phyloP scores from a whole-genome alignment of 2,329 filamentous ascomycete genomes.

The Penicillium thymicola region DNA sequence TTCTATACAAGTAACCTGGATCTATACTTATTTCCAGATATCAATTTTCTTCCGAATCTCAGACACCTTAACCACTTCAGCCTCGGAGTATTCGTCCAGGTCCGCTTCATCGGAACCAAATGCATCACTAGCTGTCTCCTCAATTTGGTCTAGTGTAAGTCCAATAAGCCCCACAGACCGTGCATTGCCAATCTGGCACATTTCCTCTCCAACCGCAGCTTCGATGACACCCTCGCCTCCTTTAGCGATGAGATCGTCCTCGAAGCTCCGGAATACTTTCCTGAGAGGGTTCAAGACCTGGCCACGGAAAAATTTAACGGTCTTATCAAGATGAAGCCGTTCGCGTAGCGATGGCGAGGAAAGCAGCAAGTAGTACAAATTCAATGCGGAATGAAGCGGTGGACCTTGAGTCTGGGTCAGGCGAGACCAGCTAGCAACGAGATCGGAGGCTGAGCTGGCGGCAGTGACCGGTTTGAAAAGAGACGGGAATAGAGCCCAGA shows the following conservation, averaged over 20 bases:
- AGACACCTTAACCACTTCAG: slow-evolving; percentile 28
- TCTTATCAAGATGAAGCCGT: slow-evolving; percentile 45
- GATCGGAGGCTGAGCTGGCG: slow-evolving; percentile 37
- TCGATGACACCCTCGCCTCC: slow-evolving; percentile 39
- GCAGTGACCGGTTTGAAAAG: slow-evolving; percentile 51
- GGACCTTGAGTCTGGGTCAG: slow-evolving; percentile 47
- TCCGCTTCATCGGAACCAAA: slow-evolving; percentile 30
- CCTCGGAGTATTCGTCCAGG: slow-evolving; percentile 26
- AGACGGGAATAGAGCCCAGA: slow-evolving; percentile 46
- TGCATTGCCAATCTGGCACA: slow-evolving; percentile 34
- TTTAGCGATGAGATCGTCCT: slow-evolving; percentile 31
- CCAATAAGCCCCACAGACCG: slow-evolving; percentile 35
- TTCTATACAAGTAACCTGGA: background rate
- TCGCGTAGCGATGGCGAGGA: slow-evolving; percentile 49
- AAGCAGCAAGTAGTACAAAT: slow-evolving; percentile 57
- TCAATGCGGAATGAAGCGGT: slow-evolving; percentile 56
- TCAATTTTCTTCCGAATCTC: slow-evolving; percentile 28
- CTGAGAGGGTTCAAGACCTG: slow-evolving; percentile 35
- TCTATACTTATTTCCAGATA: slow-evolving; percentile 7
- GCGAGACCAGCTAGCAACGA: slow-evolving; percentile 46
- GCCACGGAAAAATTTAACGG: slow-evolving; percentile 31
- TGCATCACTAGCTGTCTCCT: slow-evolving; percentile 29
- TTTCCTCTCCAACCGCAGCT: slow-evolving; percentile 34
- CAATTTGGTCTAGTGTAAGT: slow-evolving; percentile 36
- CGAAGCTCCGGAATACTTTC: slow-evolving; percentile 30